Evolutionary conservation across 352 stramenopile genomes (phyloP).

Genomic region (Phytophthora idaei): DNA sequence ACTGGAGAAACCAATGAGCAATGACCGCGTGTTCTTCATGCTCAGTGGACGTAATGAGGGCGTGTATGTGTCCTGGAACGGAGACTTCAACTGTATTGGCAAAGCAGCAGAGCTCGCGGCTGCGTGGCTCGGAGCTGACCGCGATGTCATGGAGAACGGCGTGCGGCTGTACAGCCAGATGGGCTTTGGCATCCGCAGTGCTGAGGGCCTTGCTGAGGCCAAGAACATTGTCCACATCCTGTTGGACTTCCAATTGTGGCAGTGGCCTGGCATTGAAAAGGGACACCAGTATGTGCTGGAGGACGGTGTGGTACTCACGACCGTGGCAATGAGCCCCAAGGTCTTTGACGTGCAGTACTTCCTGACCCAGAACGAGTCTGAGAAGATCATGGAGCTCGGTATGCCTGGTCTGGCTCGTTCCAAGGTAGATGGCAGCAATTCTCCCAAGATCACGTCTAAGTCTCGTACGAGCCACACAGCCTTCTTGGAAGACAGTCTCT

Average conservation of each 20-base stretch:
- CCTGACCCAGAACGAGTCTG: conserved; percentile 57
- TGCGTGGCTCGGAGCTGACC: conserved; percentile 65
- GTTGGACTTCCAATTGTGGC: conserved; percentile 83
- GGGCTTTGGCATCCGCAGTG: conserved; percentile 55
- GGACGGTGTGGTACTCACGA: conserved; percentile 71
- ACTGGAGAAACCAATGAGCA: conserved; percentile 21
- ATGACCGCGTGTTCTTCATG: conserved; percentile 79
- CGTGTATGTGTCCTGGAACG: conserved; percentile 77
- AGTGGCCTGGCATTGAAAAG: conserved; percentile 78
- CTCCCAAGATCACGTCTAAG: conserved; percentile 59
- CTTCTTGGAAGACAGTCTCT: conserved; percentile 61
- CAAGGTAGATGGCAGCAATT: conserved; percentile 70
- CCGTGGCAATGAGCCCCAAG: conserved; percentile 65
- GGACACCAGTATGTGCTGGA: conserved; percentile 71
- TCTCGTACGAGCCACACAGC: conserved; percentile 81
- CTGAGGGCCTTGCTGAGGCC: conserved; percentile 48
- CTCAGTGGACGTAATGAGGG: conserved; percentile 81
- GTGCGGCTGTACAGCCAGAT: conserved; percentile 75
- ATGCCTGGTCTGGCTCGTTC: conserved; percentile 58
- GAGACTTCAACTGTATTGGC: conserved; percentile 61
- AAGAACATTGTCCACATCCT: conserved; percentile 74
- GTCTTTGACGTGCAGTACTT: conserved; percentile 81
- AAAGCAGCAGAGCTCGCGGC: conserved; percentile 53
- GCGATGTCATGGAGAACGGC: conserved; percentile 64
- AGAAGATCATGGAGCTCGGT: conserved; percentile 60